Conservation (phyloP, 495 filamentous ascomycete genomes). For the Pseudevernia furfuracea region DNA sequence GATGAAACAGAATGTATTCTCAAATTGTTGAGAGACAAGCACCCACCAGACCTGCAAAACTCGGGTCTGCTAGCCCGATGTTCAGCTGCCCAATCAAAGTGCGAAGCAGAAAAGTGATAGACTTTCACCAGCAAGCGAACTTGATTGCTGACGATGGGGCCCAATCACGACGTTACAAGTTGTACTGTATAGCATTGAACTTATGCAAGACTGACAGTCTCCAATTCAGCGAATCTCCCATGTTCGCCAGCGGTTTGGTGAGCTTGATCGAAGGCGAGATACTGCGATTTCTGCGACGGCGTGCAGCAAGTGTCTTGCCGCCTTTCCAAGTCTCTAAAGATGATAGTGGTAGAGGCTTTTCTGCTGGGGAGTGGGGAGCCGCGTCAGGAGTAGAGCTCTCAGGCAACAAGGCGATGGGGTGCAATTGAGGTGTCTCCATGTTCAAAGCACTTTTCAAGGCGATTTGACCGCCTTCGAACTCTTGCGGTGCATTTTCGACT, state of each 20-base stretch:
- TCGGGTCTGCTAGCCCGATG: neutral
- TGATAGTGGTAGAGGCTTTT: neutral
- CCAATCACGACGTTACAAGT: neutral
- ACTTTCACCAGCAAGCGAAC: neutral
- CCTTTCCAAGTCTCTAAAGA: neutral
- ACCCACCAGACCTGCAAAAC: neutral
- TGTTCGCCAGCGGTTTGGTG: neutral
- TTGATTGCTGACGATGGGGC: neutral
- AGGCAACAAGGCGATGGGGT: neutral
- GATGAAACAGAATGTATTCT: no score
- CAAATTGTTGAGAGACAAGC: no score
- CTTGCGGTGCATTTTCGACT: neutral
- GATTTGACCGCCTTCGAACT: neutral
- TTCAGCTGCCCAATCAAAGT: neutral
- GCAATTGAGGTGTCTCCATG: neutral
- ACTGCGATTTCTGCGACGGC: neutral
- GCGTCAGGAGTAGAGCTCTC: neutral
- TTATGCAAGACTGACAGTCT: neutral
- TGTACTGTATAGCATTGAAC: neutral
- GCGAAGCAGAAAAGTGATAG: no score
- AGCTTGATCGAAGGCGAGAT: neutral
- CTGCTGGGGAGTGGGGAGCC: no score
- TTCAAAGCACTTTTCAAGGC: neutral
- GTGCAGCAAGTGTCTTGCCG: neutral
- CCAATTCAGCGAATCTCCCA: neutral